Conservation (phyloP, 2,329 filamentous ascomycete species). For the Venturia asperata region DNA sequence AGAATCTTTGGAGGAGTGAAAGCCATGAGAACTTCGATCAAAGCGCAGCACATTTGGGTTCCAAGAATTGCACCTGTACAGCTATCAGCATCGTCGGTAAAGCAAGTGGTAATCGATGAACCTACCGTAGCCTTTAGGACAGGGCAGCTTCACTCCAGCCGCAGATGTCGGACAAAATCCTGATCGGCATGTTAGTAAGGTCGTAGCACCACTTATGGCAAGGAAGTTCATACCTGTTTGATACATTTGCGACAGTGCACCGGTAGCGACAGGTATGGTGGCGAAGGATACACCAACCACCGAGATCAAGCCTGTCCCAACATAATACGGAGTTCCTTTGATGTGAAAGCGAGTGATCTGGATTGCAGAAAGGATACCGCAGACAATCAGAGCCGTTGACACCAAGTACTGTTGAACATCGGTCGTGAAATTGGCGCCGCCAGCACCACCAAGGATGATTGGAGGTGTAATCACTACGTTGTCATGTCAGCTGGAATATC, state of each 20-base stretch:
- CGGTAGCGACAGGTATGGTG: conserved; percentile 65
- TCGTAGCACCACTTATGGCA: too few species aligned
- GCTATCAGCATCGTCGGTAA: not conserved
- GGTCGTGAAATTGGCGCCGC: conserved; percentile 55
- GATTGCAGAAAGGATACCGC: conserved; percentile 64
- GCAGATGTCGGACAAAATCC: conserved; percentile 57
- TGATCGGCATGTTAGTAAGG: conserved; percentile 32
- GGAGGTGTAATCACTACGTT: conserved; percentile 63
- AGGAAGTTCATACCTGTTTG: conserved; percentile 45
- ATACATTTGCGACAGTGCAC: conserved; percentile 72
- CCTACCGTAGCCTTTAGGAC: conserved; percentile 68
- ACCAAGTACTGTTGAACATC: conserved; percentile 68
- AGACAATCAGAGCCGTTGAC: conserved; percentile 71
- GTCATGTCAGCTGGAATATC: not conserved
- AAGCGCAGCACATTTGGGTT: conserved; percentile 45
- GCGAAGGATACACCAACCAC: conserved; percentile 75
- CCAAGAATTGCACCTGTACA: conserved; percentile 43
- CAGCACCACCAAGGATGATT: conserved; percentile 56
- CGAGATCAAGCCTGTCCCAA: conserved; percentile 73
- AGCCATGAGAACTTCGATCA: conserved; percentile 64
- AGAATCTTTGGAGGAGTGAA: conserved; percentile 64
- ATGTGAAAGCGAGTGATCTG: conserved; percentile 75
- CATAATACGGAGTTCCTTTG: conserved; percentile 50
- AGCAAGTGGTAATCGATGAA: conserved; percentile 34
- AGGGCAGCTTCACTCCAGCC: conserved; percentile 61